phyloP scores from a whole-genome alignment of 2,329 filamentous ascomycete species.

The Calonectria fujianensis region DNA sequence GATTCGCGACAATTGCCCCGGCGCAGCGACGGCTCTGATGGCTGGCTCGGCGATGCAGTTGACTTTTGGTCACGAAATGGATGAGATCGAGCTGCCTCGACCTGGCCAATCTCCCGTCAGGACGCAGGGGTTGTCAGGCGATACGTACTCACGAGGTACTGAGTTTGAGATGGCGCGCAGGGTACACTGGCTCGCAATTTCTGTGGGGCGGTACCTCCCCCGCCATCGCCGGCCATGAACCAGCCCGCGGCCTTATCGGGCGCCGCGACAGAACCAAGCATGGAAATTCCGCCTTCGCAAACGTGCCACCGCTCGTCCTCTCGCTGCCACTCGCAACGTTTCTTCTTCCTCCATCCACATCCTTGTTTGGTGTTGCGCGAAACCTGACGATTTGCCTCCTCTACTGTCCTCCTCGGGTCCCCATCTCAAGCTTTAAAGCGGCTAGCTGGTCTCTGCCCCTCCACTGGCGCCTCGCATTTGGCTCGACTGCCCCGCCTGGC shows the following conservation, averaged over 20 bases:
- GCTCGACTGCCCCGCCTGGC: slow-evolving; percentile 30
- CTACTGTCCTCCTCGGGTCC: background rate
- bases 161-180: slow-evolving; percentile 18
- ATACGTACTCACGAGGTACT: slow-evolving; percentile 34
- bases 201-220: slow-evolving; percentile 46
- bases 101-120: slow-evolving; percentile 28
- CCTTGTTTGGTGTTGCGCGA: slow-evolving; percentile 7
- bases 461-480: slow-evolving; percentile 24
- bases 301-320: slow-evolving; percentile 34
- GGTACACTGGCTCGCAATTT: slow-evolving; percentile 44
- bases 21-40: slow-evolving; percentile 13
- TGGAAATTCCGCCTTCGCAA: slow-evolving; percentile 33
- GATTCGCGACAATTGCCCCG: slow-evolving; percentile 13
- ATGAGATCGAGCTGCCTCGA: slow-evolving; percentile 36
- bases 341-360: slow-evolving; percentile 1
- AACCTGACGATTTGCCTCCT: slow-evolving; percentile 2
- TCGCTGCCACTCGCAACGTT: background rate
- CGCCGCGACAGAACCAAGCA: slow-evolving; percentile 35
- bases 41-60: slow-evolving; percentile 22
- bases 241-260: slow-evolving; percentile 51
- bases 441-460: slow-evolving; percentile 31
- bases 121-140: slow-evolving; percentile 33
- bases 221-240: slow-evolving; percentile 44
- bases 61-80: slow-evolving; percentile 21
- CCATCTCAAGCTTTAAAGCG: slow-evolving; percentile 6